phyloP scores from a whole-genome alignment of 306 rosid species.

The Acacia crassicarpa region DNA sequence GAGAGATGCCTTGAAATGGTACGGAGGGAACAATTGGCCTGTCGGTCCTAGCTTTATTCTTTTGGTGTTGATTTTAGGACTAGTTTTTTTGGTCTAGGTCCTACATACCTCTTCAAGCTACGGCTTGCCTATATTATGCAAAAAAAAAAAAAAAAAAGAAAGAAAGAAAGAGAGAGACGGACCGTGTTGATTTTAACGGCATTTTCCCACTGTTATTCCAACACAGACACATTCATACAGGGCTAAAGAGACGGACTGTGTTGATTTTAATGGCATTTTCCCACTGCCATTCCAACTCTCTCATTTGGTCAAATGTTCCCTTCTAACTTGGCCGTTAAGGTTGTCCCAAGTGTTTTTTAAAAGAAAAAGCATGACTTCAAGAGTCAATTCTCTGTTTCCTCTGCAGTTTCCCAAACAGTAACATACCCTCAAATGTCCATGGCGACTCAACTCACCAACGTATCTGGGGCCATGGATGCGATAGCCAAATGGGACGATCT shows the following conservation, averaged over 20 bases:
- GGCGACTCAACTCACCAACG: not conserved
- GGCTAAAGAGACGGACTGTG: not conserved
- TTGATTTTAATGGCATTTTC: not conserved
- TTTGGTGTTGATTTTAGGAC: too few species aligned
- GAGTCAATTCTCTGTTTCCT: not conserved
- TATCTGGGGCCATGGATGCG: not conserved
- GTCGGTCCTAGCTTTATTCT: too few species aligned
- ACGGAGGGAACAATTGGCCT: too few species aligned
- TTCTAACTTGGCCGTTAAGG: not conserved
- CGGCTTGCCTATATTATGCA: too few species aligned
- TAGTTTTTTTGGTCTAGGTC: too few species aligned
- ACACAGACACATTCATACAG: not conserved
- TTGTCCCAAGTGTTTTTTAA: not conserved
- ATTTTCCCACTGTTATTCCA: not conserved
- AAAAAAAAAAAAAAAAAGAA: too few species aligned
- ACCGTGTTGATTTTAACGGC: not conserved
- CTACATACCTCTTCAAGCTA: too few species aligned
- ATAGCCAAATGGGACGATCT: constrained; percentile 48
- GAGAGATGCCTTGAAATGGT: too few species aligned
- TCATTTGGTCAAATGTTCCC: not conserved
- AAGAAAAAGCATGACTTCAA: not conserved
- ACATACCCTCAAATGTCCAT: constrained; percentile 5
- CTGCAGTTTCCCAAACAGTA: not conserved
- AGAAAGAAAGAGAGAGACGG: too few species aligned
- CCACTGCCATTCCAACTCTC: too few species aligned